Percentiles rank a stretch among this genome's conserved stretches.
phyloP scores from a whole-genome alignment of 805 yeast genomes.

The Yamadazyma kitorensis region DNA sequence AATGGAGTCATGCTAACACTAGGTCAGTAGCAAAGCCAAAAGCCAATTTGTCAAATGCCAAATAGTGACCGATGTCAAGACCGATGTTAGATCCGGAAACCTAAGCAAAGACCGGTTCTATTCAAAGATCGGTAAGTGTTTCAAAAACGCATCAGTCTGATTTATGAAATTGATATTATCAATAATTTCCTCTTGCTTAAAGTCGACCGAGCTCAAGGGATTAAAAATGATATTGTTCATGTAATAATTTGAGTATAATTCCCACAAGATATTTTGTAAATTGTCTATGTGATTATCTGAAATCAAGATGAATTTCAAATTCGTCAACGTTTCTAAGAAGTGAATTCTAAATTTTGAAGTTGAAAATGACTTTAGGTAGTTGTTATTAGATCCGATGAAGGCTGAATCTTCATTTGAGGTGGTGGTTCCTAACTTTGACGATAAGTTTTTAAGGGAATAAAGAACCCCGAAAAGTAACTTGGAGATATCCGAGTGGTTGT shows the following conservation, averaged over 20 bases:
- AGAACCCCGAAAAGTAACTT: conserved; percentile 84
- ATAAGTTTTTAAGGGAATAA: conserved; percentile 73
- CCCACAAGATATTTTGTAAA: conserved; percentile 52
- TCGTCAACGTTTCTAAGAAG: conserved; percentile 74
- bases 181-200: conserved; percentile 33
- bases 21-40: too few relatives aligned
- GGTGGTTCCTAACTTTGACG: conserved; percentile 47
- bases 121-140: conserved; percentile 22
- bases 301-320: conserved; percentile 69
- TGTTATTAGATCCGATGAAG: conserved; percentile 14
- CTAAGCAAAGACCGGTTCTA: too few relatives aligned
- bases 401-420: conserved; percentile 20
- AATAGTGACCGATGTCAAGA: too few relatives aligned
- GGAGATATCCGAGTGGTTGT: conserved; percentile 65
- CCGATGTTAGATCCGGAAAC: too few relatives aligned
- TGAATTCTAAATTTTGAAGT: conserved; percentile 80
- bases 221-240: conserved; percentile 62
- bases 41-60: too few relatives aligned
- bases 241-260: conserved; percentile 58
- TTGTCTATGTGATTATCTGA: conserved; percentile 63
- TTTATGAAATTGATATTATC: conserved; percentile 53
- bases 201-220: conserved; percentile 49
- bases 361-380: conserved; percentile 51
- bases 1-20: too few relatives aligned
- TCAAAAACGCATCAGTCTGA: conserved; percentile 48